Evolutionary conservation across 495 filamentous ascomycete species (phyloP), one percentile per base, ranked within the genome.

Genomic region (Terfezia claveryi): DNA sequence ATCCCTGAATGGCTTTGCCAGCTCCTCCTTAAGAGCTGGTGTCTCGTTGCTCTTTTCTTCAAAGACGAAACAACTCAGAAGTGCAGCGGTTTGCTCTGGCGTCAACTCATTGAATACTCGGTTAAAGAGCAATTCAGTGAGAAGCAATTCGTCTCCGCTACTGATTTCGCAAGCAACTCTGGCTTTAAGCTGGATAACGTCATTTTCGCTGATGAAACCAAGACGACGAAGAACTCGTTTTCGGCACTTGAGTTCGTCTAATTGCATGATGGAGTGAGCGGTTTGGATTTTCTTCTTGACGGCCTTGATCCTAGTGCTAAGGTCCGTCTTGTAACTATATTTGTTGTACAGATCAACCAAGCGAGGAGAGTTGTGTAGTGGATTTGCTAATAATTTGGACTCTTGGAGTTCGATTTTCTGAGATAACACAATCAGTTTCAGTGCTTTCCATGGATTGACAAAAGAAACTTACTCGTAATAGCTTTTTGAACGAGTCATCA

Each of bases 191-290:
- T 94, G 79, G 52, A 98, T 87, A 8, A 96, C 85, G 64, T 95
- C 91, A 20, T 77, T 74, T 37, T 95, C 91, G 68, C 93, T 85
- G 69, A 96, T 91, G 68, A 96, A 96, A 10, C 81, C 85, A 17
- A 96, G 77, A n/a, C 92, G 81, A 50, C 91, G 84, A 1, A 98
- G 77, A n/a, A 98, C 91, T 59, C 91, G 82, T 70, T 94, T 96
- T 55, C 91, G 80, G 61, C 80, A 85, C 70, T 95, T 96, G 49
- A 98, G 75, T 69, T 98, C 92, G 63, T 96, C 92, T 12, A 95
- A 73, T 66, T 96, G 87, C 64, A 89, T 79, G 53, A 94, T 80
- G 49, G 81, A 81, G 63, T 87, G 79, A 16, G 86, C 87, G 41
- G 82, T 79, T 0, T 72, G 71, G 59, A 96, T 94, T 60, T 83